These are phyloP conservation scores for Salicornia ramosissima DNA, from an alignment of 148 eudicot genomes.

Conservation along the genomic window DNA sequence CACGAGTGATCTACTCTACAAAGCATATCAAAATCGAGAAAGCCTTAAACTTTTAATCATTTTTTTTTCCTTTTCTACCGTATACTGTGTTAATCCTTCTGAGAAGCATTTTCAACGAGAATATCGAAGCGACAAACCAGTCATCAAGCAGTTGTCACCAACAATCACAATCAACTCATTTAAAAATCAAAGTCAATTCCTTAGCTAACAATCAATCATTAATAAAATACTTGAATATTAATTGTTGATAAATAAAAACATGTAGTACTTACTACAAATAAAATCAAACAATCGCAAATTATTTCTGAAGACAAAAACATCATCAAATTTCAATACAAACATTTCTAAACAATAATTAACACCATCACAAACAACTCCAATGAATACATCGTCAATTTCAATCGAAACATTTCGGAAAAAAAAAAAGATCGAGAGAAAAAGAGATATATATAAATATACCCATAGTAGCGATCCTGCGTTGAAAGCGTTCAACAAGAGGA, in stretches of 20 bases:
- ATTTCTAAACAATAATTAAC: too few species aligned
- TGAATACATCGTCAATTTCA: neutral
- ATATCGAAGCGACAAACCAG: neutral
- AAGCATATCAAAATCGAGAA: too few species aligned
- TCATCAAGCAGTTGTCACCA: neutral
- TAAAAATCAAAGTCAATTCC: neutral
- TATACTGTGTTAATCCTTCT: neutral
- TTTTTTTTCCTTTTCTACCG: neutral
- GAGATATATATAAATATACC: constrained; percentile 43
- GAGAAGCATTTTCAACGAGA: neutral
- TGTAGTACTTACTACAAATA: neutral
- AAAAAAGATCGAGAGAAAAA: neutral
- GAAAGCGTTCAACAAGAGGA: constrained; percentile 54
- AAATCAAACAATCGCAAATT: neutral
- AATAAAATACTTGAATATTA: neutral
- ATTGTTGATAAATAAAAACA: neutral
- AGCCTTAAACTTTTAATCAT: too few species aligned
- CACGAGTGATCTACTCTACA: too few species aligned
- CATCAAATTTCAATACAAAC: neutral
- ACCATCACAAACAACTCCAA: too few species aligned
- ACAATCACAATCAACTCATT: neutral
- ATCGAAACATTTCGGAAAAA: constrained; percentile 4
- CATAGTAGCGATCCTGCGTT: constrained; percentile 71
- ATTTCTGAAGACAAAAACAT: neutral
- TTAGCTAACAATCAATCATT: neutral